Base-by-base conservation (phyloP, 2,329 filamentous ascomycete species). In the Plectosphaerella sp. region DNA sequence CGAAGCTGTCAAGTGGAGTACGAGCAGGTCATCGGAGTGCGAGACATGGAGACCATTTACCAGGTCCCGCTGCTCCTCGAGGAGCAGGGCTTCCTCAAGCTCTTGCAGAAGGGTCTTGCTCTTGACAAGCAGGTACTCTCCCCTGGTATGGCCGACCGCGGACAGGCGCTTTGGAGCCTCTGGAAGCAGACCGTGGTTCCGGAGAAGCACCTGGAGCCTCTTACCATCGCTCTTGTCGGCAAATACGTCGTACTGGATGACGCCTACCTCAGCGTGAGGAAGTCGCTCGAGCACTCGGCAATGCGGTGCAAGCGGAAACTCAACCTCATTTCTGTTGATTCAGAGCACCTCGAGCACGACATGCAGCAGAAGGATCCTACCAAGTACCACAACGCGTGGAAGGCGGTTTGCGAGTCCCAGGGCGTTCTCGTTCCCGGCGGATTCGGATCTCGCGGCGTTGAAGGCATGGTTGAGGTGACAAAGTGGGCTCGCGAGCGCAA, bases 11-110 rank as follows among this genome's bases (percentile, higher is more conserved):
- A 96, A 65, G 87, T 97, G 47, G 89, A 95, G 50, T 73, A 81
- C 11, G 81, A 91, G 59, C 91, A 97, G 66, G 91, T 97, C 43
- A 77, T 97, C 57, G 88, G 84, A n/a, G 92, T 99, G 11, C 87
- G 88, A 60, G 88, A 97, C 67, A 90, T 97, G 71, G 78, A 86
- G 18, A 91, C 91, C 12, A 95, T 89, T 49, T 99, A 99, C 72
- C 92, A 96, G 59, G 93, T 97, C 3, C 94, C 94, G 1, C 78
- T 97, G n/a, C 87, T 97, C 22, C 85, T 97, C 14, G 83, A 93
- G 61, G 79, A 91, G 59, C 90, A 97, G 72, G 83, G 85, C 22
- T 76, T 97, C 2, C 74, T 93, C 9, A 69, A 76, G 12, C 79
- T 84, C n/a, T 75, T 97, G 51, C 78, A 77, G 37, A 72, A 79